A percentile compares a stretch with the other conserved stretches of the same genome.
phyloP scores from a whole-genome alignment of 352 stramenopile species.

The Globisporangium radiosum region DNA sequence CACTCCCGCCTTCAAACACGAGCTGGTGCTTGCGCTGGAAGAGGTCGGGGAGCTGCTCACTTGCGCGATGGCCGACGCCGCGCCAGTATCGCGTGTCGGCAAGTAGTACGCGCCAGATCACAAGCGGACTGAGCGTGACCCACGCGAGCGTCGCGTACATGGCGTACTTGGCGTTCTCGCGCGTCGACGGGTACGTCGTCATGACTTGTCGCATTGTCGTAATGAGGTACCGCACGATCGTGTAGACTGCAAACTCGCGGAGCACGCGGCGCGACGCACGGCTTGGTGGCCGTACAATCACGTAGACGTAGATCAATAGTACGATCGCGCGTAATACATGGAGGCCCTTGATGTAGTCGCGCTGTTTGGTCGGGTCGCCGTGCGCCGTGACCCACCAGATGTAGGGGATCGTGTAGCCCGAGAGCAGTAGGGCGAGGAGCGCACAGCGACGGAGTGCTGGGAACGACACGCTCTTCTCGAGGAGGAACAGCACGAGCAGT shows the following conservation, averaged over 20 bases:
- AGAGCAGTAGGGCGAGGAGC: constrained; percentile 18
- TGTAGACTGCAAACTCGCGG: constrained; percentile 19
- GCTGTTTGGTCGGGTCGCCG: constrained; percentile 9
- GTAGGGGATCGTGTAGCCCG: constrained; percentile 21
- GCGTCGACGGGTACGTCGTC: constrained; percentile 17
- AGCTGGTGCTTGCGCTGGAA: constrained; percentile 14
- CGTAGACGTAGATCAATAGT: constrained; percentile 21
- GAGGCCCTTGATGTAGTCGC: constrained; percentile 9
- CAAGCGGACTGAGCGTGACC: constrained; percentile 21
- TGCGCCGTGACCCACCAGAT: constrained; percentile 16
- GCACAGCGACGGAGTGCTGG: constrained; percentile 24
- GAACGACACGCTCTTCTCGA: constrained; percentile 39
- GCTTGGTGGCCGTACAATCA: constrained; percentile 23
- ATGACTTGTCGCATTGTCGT: constrained; percentile 11
- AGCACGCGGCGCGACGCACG: constrained; percentile 23
- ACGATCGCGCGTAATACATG: constrained; percentile 14
- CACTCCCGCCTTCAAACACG: background rate
- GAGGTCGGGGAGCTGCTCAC: constrained; percentile 8
- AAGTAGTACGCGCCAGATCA: constrained; percentile 38
- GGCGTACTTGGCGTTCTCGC: constrained; percentile 7
- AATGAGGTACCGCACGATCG: constrained; percentile 3
- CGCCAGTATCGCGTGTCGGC: constrained; percentile 46
- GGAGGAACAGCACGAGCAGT: constrained; percentile 31
- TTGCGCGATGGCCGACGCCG: constrained; percentile 17
- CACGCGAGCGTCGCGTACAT: constrained; percentile 16